Evolutionary conservation across 2,329 filamentous ascomycete species (phyloP), one percentile per base, ranked within the genome.

Genomic region (Chaetothyriales sp.): DNA sequence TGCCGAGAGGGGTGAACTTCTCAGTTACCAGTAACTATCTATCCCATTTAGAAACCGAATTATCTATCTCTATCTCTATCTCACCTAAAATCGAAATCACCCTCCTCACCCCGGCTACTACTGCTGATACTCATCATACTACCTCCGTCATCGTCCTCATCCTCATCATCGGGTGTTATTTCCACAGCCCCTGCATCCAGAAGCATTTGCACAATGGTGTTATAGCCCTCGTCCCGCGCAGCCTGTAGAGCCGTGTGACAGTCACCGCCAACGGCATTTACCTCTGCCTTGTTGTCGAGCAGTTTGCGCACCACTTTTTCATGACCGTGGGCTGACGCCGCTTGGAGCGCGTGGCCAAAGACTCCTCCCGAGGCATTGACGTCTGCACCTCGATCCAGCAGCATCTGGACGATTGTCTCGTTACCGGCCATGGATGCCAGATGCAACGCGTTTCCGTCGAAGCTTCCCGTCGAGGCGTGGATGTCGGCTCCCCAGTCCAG

Each of bases 311-410:
- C 49, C 0, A 60, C 50, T 1, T 54, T 28, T 10, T 55, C 18
- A 43, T 59, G 44, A 26, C 59, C 53, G 10, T 50, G 51, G n/a
- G 45, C 51, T 26, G 58, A 57, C 12, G 63, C 60, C 20, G 54
- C 50, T 15, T 60, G 46, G 18, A 57, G 46, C 19, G 53, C 51
- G 25, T 32, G 53, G 3, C 43, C 28, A 42, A 5, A 5, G 5
- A 5, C 12, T 18, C 42, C 7, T 18, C 22, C 28, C 43, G 7
- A 18, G 10, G 15, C 47, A 26, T 62, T 56, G 12, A 64, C 57
- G 43, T 64, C 54, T 18, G 59, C 61, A n/a, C 59, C 61, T 4
- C 48, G 51, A n/a, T 54, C 49, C n/a, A 66, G 47, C 1, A 70
- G 59, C 1, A 62, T 44, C 26, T 60, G 45, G 9, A 66, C 57